Conservation (phyloP, 495 filamentous ascomycete genomes). For the Tuber microsphaerosporum region DNA sequence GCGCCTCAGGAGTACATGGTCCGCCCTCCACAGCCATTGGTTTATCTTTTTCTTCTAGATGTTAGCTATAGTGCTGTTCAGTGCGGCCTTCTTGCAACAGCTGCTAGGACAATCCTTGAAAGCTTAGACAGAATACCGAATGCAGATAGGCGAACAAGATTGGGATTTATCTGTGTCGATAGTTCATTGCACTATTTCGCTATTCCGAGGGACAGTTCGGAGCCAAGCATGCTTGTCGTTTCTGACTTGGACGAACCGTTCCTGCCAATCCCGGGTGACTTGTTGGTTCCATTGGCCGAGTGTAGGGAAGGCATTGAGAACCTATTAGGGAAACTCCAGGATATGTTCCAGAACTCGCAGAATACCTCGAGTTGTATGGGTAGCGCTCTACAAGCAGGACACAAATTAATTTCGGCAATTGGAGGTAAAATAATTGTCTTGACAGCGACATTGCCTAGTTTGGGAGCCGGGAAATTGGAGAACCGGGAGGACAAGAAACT, state of each 20-base stretch:
- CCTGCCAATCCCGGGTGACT: slow-evolving; percentile 83
- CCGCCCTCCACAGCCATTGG: slow-evolving; percentile 87
- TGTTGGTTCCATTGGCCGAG: slow-evolving; percentile 85
- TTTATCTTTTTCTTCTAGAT: slow-evolving; percentile 97
- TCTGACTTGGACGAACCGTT: slow-evolving; percentile 97
- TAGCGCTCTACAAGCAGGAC: slow-evolving; percentile 80
- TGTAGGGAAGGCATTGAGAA: slow-evolving; percentile 81
- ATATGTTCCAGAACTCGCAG: slow-evolving; percentile 93
- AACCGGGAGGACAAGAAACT: slow-evolving; percentile 96
- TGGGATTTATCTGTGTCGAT: slow-evolving; percentile 94
- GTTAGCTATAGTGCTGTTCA: slow-evolving; percentile 89
- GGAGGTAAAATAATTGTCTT: slow-evolving; percentile 92
- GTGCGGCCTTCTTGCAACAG: slow-evolving; percentile 89
- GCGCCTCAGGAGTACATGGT: slow-evolving; percentile 99
- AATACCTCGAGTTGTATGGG: slow-evolving; percentile 84
- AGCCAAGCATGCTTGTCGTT: slow-evolving; percentile 84
- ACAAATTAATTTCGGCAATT: slow-evolving; percentile 86
- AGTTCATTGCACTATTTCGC: slow-evolving; percentile 93
- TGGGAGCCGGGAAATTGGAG: slow-evolving; percentile 82
- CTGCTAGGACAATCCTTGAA: slow-evolving; percentile 86
- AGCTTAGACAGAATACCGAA: slow-evolving; percentile 96
- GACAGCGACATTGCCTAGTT: slow-evolving; percentile 80
- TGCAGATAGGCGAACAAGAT: slow-evolving; percentile 80
- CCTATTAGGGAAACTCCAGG: slow-evolving; percentile 83
- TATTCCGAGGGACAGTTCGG: slow-evolving; percentile 78